Evolutionary conservation across 164 flowering plant genomes (phyloP), one percentile per base, ranked within the genome.

Genomic region (Annona squamosa): DNA sequence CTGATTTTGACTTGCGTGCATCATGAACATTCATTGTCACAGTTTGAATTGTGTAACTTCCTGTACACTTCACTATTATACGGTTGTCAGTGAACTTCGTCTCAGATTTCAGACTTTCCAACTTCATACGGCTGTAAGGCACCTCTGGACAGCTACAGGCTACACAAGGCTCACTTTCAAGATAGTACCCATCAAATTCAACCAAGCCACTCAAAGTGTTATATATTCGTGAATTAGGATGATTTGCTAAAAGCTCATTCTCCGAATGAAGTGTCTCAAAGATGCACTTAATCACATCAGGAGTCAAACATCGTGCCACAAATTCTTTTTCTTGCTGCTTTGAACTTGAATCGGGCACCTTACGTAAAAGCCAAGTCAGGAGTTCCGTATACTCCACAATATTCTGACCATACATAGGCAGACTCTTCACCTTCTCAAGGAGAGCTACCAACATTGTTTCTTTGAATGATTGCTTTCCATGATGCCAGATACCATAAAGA

Each of bases 21-120:
- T 96, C 99, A 82, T 96, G 99, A 78, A 96, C 99, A 85, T 90
- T 96, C 99, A 96, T 96, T 68, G 89, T 91, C 83, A 96, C 98
- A 72, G 91, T 82, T 80, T 96, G 99, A 75, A 93, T 92, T 45
- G 97, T 96, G 77, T 92, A 96, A 83, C 98, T 93, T 73, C 99
- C 99, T 70, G 97, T 92, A 80, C 99, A 96, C 80, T 96, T 96
- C 81, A 93, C 98, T 64, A 93, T 93, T 77, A 96, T 96, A n/a
- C 98, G 92, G 75, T 93, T 96, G 78, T 93, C 99, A 18, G 99
- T 96, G 76, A 93, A 96, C 79, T 93, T 96, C 18, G 97, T 96
- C 82, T 96, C 99, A 71, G 98, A 96, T 79, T 96, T 96, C 72
- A 96, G 68, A 77, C 87, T 88, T 80, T 96, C 99, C n/a, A 96